Percentiles rank a stretch among this genome's conserved stretches.
Conservation (phyloP, 768 basidiomycete species). For the Naganishia friedmannii region DNA sequence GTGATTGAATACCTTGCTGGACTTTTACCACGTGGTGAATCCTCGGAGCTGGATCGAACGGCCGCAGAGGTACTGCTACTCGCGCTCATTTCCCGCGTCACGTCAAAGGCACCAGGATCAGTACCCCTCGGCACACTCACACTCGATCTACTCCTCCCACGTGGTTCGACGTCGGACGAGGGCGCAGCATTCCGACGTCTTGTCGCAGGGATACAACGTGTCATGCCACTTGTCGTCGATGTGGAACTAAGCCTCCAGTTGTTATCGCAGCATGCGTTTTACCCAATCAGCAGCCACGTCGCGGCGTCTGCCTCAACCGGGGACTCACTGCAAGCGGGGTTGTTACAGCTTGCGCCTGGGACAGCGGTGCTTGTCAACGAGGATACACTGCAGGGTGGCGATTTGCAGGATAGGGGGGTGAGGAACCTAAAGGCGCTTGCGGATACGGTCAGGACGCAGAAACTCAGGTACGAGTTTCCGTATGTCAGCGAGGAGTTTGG, state of each 20-base stretch:
- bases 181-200: conserved; percentile 19
- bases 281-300: conserved; percentile 26
- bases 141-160: conserved; percentile 38
- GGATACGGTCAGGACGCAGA: conserved; percentile 40
- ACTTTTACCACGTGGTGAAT: conserved; percentile 33
- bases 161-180: not conserved
- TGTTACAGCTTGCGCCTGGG: conserved; percentile 44
- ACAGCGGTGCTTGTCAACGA: conserved; percentile 45
- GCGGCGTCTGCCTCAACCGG: conserved; percentile 31
- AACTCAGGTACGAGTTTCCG: conserved; percentile 48
- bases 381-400: conserved; percentile 45
- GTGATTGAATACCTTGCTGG: conserved; percentile 39
- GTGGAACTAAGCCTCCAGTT: conserved; percentile 39
- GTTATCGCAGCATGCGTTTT: conserved; percentile 40
- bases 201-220: not conserved
- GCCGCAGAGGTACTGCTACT: conserved; percentile 44
- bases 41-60: conserved; percentile 30
- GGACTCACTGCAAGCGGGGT: conserved; percentile 39
- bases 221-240: conserved; percentile 36
- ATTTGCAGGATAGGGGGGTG: conserved; percentile 45
- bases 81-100: conserved; percentile 40
- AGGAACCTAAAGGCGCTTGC: conserved; percentile 43
- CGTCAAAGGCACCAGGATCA: conserved; percentile 35
- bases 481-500: conserved; percentile 46
- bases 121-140: conserved; percentile 45